These are phyloP conservation scores for Penicillium palitans DNA, from an alignment of 2,329 filamentous ascomycete genomes.

Conservation along the genomic window DNA sequence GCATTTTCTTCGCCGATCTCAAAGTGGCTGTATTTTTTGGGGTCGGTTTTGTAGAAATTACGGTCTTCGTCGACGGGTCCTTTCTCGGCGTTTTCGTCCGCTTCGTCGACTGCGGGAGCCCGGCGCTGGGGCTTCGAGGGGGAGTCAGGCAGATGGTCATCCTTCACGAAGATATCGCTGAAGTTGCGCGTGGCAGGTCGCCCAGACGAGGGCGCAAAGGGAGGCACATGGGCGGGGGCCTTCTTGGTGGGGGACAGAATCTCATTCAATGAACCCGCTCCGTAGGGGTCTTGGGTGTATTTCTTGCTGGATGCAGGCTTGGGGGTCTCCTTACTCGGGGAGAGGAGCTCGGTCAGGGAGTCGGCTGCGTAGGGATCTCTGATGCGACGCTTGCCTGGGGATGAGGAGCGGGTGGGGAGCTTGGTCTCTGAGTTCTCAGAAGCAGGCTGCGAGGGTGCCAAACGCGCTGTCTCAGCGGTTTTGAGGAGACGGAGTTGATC, in stretches of 20 bases:
- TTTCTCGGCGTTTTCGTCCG: background rate
- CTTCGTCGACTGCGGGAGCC: constrained; percentile 1
- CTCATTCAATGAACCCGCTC: constrained; percentile 62
- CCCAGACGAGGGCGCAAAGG: constrained; percentile 63
- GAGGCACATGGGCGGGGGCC: constrained; percentile 53
- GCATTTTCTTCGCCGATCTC: constrained; percentile 31
- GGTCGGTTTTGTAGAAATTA: constrained; percentile 60
- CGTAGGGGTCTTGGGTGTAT: constrained; percentile 39
- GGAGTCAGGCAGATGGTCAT: constrained; percentile 38
- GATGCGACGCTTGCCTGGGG: constrained; percentile 44
- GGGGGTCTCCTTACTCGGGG: constrained; percentile 53
- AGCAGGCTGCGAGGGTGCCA: constrained; percentile 20
- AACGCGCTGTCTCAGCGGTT: constrained; percentile 44
- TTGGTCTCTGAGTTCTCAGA: constrained; percentile 20
- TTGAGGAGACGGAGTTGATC: constrained; percentile 80
- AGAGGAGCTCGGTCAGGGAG: constrained; percentile 71
- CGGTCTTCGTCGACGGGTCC: constrained; percentile 33
- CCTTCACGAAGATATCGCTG: constrained; percentile 66
- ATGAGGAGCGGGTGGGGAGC: constrained; percentile 22
- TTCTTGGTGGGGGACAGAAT: constrained; percentile 62
- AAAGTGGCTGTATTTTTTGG: constrained; percentile 74
- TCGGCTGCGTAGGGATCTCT: constrained; percentile 46
- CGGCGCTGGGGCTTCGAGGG: constrained; percentile 29
- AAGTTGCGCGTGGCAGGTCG: constrained; percentile 68
- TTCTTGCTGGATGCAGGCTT: constrained; percentile 32